Evolutionary conservation across 495 filamentous ascomycete species (phyloP), one percentile per base, ranked within the genome.

Genomic region (Parathielavia hyrcaniae): DNA sequence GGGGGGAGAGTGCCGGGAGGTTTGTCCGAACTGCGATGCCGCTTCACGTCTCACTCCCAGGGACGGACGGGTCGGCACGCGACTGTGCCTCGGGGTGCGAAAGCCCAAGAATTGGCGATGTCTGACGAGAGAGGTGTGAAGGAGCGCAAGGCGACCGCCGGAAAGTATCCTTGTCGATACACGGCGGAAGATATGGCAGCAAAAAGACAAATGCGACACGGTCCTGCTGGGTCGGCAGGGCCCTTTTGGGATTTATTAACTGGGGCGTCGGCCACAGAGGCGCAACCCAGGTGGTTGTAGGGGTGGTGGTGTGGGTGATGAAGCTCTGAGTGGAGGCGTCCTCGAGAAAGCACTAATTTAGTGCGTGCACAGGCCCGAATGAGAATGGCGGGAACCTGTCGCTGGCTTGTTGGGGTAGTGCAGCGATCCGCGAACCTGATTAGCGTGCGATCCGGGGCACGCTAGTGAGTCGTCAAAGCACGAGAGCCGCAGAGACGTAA

Each of bases 401-500:
- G 53, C 34, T 56, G 43, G 30, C 48, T 16, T 39, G 44, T 57
- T 57, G 54, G 53, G 43, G 32, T 47, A 46, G 53, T 14, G 53
- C 53, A 34, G 36, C 32, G 14, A 11, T 48, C 46, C 38, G 23
- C 35, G 32, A 57, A 56, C 22, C 5, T 19, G 46, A 40, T 57
- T 57, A 57, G 54, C 54, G 54, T 35, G 54, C 40, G 53, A 55
- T 54, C 51, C 16, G 53, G 30, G 30, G 16, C 54, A 17, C 54
- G 54, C 54, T 57, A 57, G 49, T 14, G 36, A 23, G 38, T 5
- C 38, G 11, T 36, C 41, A 36, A 36, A 53, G 53, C 38, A 55
- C 53, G 23, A 48, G 53, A 56, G 54, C 54, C 54, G 54, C 54
- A 57, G 54, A 20, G 54, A 57, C 22, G 54, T 48, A 50, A 40